Base-by-base conservation (phyloP, 2,329 filamentous ascomycete genomes). In the Nannizzia gypsea region DNA sequence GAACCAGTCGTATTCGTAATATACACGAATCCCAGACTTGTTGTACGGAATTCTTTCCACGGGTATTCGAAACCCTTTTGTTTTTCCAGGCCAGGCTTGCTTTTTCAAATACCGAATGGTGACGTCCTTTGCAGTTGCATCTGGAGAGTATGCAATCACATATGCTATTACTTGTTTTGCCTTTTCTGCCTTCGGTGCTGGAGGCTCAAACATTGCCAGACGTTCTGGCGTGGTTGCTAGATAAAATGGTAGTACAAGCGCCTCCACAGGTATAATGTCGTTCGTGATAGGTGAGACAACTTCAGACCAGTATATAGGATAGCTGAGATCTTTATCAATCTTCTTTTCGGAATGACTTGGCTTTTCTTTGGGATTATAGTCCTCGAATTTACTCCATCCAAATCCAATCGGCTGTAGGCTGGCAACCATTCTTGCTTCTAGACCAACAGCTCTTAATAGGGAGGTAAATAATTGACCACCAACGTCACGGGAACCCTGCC, bases 281-380 rank as follows among this genome's bases (percentile, higher is more conserved):
- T 89, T 83, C 0, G 89, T 92, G 2, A 89, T 79, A 1, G 90
- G 87, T 0, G 91, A 96, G 1, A 93, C 78, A 2, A 89, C 87
- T 71, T 99, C 93, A 0, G 88, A 87, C 93, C 93, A 99, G 71
- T 97, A 97, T 57, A 88, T 87, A 0, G 93, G 91, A 64, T 86
- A 93, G 1, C 85, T 83, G 28, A 96, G 78, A 65, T 95, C 90
- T 20, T 80, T 78, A 66, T 95, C 90, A 88, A 40, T 59, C 80
- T 78, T 61, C 66, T 67, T 42, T 71, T 73, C 64, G 8, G 57
- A 58, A 38, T 64, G 55, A 56, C 54, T 42, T 54, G 63, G 3
- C 56, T 56, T 57, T 24, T 65, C 58, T 38, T 69, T 71, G 6
- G 77, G 67, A 11, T 83, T 82, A 3, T 87, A 89, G 57, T 93